These are phyloP conservation scores for Paracoccidioides brasiliensis DNA, from an alignment of 2,329 filamentous ascomycete genomes.

Conservation along the genomic window DNA sequence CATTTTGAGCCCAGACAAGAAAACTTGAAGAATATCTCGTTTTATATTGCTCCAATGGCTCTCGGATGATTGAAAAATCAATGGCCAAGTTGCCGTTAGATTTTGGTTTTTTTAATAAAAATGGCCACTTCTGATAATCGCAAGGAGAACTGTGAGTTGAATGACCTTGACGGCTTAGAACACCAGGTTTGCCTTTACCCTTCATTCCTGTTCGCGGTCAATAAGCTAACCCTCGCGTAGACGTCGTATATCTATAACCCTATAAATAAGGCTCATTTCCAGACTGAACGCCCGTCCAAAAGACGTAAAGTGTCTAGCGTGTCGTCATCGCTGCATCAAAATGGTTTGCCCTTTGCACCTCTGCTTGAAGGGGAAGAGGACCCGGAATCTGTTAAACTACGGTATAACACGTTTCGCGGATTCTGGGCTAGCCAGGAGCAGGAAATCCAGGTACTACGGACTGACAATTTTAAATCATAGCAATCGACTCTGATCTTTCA, in stretches of 20 bases:
- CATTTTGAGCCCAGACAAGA: too few relatives aligned
- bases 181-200: slow-evolving; percentile 16
- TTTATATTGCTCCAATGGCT: background rate
- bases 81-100: background rate
- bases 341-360: slow-evolving; percentile 22
- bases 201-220: background rate
- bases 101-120: background rate
- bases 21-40: background rate
- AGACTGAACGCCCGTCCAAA: slow-evolving; percentile 40
- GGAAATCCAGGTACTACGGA: slow-evolving; percentile 25
- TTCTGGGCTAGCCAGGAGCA: slow-evolving; percentile 28
- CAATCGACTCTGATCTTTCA: background rate
- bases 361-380: slow-evolving; percentile 29
- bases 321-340: slow-evolving; percentile 5
- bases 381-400: slow-evolving; percentile 19
- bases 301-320: slow-evolving; percentile 41
- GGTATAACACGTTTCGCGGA: slow-evolving; percentile 26
- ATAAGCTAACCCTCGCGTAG: slow-evolving; percentile 26
- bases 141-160: background rate
- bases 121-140: background rate
- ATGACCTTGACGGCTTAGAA: slow-evolving; percentile 15
- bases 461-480: background rate
- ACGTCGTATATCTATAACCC: slow-evolving; percentile 51
- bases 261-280: slow-evolving; percentile 26
- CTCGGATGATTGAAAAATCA: background rate